Base-by-base conservation (phyloP, 2,329 filamentous ascomycete species). In the Malbranchea cinnamomea region DNA sequence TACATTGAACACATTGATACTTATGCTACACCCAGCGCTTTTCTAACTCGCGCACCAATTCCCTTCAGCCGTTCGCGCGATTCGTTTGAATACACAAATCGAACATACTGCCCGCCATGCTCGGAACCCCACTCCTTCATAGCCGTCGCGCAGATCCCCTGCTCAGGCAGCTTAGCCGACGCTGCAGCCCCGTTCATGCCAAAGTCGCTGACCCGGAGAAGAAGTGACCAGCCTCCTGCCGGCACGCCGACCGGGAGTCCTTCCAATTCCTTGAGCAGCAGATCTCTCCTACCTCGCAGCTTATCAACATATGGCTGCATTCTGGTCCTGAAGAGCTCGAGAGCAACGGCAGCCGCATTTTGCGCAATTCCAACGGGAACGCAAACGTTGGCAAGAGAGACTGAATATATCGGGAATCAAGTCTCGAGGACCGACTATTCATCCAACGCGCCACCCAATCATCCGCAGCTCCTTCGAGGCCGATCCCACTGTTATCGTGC, bases 21-120 rank as follows among this genome's bases (percentile, higher is more conserved):
- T n/a, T n/a, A n/a, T n/a, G n/a, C n/a, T n/a, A n/a, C n/a, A n/a
- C n/a, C n/a, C n/a, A n/a, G n/a, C n/a, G n/a, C n/a, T n/a, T n/a
- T n/a, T n/a, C 27, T 18, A 9, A 34, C 32, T 14, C 28, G 28
- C 15, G 4, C 9, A 4, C 32, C 32, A 9, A 34, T 15, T 7
- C 32, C 28, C 4, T 18, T 12, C 14, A 34, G 22, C 14, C 32
- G 28, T 11, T 34, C 27, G 14, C 16, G 23, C 2, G 32, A 18
- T 18, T 34, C 32, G 19, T 34, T 34, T 5, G 32, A 25, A 18
- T 25, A 34, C 3, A 34, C 32, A 26, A 34, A 34, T 7, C 32
- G 20, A 4, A 30, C 14, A 26, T 30, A 34, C 12, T 34, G 13
- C 6, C 14, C 22, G 4, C 28, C 32, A 13, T 26, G 15, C 10